Evolutionary conservation across 805 yeast species (phyloP).

Genomic region (Starmerella floris): DNA sequence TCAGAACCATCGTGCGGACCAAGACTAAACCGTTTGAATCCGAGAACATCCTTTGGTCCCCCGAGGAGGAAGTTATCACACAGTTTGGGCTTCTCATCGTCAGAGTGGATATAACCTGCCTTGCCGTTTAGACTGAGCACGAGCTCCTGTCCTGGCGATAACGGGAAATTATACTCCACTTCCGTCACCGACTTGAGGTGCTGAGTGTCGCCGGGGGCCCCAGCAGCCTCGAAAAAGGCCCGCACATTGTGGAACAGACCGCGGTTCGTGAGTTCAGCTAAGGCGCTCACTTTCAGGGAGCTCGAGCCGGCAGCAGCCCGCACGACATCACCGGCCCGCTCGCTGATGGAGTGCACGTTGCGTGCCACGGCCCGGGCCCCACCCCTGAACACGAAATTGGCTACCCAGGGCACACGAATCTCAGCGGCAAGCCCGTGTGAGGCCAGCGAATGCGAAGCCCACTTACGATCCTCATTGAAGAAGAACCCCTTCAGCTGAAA

Average conservation of each 20-base stretch:
- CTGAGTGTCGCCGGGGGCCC: conserved; percentile 24
- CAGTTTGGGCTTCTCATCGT: conserved; percentile 35
- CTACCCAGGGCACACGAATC: conserved; percentile 28
- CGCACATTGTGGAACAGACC: conserved; percentile 21
- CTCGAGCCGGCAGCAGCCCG: conserved; percentile 49
- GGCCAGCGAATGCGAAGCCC: conserved; percentile 42
- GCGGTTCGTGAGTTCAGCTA: conserved; percentile 29
- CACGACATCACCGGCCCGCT: conserved; percentile 42
- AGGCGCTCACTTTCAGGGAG: conserved; percentile 39
- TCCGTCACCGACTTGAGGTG: conserved; percentile 21
- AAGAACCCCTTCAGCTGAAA: conserved; percentile 28
- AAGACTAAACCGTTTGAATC: conserved; percentile 50
- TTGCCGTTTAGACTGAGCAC: conserved; percentile 15
- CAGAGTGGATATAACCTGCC: conserved; percentile 17
- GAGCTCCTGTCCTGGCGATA: conserved; percentile 17
- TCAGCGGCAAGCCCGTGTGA: conserved; percentile 33
- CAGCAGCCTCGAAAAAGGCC: conserved; percentile 28
- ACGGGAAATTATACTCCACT: conserved; percentile 11
- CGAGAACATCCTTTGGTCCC: conserved; percentile 54
- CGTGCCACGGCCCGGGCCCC: conserved; percentile 54
- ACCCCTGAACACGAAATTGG: conserved; percentile 20
- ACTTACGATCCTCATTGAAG: conserved; percentile 41
- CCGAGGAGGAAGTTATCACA: conserved; percentile 73
- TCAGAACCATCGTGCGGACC: conserved; percentile 46
- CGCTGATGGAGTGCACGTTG: conserved; percentile 37